phyloP scores from a whole-genome alignment of 2,329 filamentous ascomycete genomes.

The Periglandula ipomoeae region DNA sequence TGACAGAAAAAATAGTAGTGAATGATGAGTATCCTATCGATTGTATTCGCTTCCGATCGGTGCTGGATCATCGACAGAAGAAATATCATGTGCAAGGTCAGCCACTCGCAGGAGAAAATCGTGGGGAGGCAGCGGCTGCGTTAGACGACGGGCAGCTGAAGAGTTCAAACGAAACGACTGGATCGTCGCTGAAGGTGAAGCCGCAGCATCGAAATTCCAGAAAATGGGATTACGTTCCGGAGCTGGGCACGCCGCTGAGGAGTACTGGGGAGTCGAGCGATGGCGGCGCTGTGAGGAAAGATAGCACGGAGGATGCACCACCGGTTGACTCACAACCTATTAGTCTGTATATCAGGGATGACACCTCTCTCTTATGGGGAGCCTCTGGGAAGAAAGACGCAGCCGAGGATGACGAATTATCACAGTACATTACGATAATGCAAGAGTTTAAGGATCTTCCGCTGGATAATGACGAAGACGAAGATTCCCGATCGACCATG shows the following conservation, averaged over 20 bases:
- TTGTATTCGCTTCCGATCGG: constrained; percentile 48
- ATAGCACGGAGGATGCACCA: constrained; percentile 7
- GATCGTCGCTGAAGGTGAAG: constrained; percentile 43
- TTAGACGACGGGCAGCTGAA: not conserved
- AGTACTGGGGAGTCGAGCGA: constrained; percentile 23
- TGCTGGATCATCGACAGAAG: constrained; percentile 49
- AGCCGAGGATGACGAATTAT: constrained; percentile 42
- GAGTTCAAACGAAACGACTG: constrained; percentile 15
- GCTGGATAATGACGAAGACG: constrained; percentile 40
- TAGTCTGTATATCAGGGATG: constrained; percentile 14
- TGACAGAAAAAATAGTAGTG: constrained; percentile 39
- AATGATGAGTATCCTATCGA: constrained; percentile 62
- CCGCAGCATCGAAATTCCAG: constrained; percentile 26
- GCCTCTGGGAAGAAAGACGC: not conserved
- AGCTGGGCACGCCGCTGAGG: constrained; percentile 26
- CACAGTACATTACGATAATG: constrained; percentile 54
- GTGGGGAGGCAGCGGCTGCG: not conserved
- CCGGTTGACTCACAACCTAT: constrained; percentile 17
- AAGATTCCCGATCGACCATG: constrained; percentile 17
- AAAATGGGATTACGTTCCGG: constrained; percentile 29
- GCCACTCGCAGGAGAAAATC: constrained; percentile 15
- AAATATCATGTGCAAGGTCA: constrained; percentile 51
- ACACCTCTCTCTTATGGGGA: not conserved
- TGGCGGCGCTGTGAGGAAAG: constrained; percentile 11
- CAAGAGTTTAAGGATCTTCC: constrained; percentile 51